phyloP scores from a whole-genome alignment of 2,329 filamentous ascomycete genomes.

The Blastomyces silverae region DNA sequence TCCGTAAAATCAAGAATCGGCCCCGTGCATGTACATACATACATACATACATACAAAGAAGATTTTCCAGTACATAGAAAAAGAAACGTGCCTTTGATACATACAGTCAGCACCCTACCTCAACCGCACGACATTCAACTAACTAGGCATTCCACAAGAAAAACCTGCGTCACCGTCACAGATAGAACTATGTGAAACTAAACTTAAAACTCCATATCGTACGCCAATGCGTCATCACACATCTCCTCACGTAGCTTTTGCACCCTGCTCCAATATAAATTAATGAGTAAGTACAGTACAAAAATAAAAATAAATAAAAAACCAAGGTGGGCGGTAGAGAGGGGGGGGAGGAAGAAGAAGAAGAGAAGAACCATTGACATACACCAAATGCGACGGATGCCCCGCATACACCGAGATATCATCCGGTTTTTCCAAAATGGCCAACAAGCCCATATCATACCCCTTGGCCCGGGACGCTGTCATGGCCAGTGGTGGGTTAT shows the following conservation, averaged over 20 bases:
- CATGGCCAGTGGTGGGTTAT: constrained; percentile 34
- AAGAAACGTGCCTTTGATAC: too few relatives aligned
- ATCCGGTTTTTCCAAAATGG: constrained; percentile 40
- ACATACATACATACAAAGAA: too few relatives aligned
- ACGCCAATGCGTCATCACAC: constrained; percentile 40
- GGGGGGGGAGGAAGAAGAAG: background rate
- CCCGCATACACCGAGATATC: constrained; percentile 40
- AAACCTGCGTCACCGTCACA: background rate
- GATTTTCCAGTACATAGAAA: too few relatives aligned
- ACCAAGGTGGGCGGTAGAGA: too few relatives aligned
- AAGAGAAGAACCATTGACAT: constrained; percentile 22
- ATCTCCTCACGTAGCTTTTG: constrained; percentile 38
- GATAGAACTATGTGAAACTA: background rate
- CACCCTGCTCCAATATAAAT: constrained; percentile 27
- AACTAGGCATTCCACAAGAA: too few relatives aligned
- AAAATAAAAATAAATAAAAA: background rate
- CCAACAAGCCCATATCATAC: constrained; percentile 43
- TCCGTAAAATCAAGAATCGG: background rate
- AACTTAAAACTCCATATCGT: constrained; percentile 37
- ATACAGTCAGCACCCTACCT: too few relatives aligned
- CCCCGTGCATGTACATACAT: background rate
- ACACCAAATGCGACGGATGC: constrained; percentile 45
- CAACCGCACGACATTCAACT: too few relatives aligned
- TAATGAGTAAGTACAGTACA: constrained; percentile 7
- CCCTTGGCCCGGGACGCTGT: constrained; percentile 41